Conservation (phyloP, 345 rosid species). For the Murraya koenigii region DNA sequence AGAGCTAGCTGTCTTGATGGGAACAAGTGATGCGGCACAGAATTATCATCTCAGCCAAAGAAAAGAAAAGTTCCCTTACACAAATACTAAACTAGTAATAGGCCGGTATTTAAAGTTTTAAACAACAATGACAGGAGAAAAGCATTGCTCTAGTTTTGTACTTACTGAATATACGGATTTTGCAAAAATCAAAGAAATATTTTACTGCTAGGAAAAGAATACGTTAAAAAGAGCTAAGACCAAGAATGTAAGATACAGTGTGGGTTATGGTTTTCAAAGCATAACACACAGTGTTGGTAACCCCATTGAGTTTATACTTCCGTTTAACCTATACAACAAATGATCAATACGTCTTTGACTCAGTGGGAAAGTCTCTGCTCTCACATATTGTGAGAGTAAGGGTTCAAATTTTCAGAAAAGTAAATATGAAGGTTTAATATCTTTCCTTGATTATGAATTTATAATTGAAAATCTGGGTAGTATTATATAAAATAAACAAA, state of each 20-base stretch:
- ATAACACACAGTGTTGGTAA: neutral
- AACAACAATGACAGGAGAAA: neutral
- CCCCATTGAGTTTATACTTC: neutral
- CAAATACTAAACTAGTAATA: too few species aligned
- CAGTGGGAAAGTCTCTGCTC: too few species aligned
- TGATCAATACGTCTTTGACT: too few species aligned
- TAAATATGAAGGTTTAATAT: too few species aligned
- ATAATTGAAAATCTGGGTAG: too few species aligned
- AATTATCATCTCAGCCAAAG: constrained; percentile 8
- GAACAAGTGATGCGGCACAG: constrained; percentile 9
- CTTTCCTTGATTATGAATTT: too few species aligned
- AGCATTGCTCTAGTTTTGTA: neutral
- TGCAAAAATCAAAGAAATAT: neutral
- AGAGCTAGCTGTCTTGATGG: constrained; percentile 26
- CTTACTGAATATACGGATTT: neutral
- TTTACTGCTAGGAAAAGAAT: neutral
- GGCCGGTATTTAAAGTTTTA: neutral
- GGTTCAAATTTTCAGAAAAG: too few species aligned
- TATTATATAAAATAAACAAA: too few species aligned
- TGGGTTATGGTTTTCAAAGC: neutral
- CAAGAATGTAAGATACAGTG: neutral
- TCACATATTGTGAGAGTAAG: too few species aligned
- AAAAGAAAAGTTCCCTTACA: neutral
- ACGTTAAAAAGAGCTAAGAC: neutral
- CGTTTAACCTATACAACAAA: neutral